Conservation (phyloP, 768 basidiomycete genomes). For the Lepiota brunneoincarnata region DNA sequence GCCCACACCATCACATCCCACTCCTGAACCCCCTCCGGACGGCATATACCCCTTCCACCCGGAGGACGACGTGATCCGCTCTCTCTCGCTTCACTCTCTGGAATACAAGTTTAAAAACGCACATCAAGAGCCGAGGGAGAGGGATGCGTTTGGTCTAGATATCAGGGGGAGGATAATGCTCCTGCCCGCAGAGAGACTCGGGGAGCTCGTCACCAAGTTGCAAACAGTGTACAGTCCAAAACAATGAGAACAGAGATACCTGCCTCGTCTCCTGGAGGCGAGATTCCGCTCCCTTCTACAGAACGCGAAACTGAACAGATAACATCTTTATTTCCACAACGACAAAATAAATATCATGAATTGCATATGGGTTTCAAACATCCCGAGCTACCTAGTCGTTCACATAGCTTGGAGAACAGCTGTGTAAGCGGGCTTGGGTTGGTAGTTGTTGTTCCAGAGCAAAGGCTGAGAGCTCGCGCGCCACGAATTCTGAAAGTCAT, state of each 20-base stretch:
- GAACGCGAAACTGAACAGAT: no score
- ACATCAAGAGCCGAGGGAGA: conserved; percentile 44
- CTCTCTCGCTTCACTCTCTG: conserved; percentile 50
- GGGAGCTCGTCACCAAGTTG: conserved; percentile 3
- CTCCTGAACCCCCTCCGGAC: conserved; percentile 33
- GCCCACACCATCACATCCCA: conserved; percentile 13
- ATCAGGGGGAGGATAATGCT: conserved; percentile 67
- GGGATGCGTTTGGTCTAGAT: conserved; percentile 73
- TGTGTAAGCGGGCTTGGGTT: conserved; percentile 25
- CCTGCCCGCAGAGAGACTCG: conserved; percentile 30
- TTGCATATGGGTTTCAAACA: neutral
- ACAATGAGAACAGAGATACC: no score
- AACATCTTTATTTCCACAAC: neutral
- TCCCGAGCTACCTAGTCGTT: neutral
- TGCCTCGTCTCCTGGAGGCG: neutral
- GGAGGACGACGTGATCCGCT: conserved; percentile 74
- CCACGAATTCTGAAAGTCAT: conserved; percentile 24
- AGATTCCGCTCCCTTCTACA: neutral
- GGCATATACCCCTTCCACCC: conserved; percentile 78
- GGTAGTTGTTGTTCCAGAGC: conserved; percentile 26
- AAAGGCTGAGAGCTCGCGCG: conserved; percentile 21
- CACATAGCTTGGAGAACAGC: conserved; percentile 18
- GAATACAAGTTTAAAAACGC: conserved; percentile 53
- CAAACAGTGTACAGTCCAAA: conserved; percentile 5
- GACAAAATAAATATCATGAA: neutral